These are phyloP conservation scores for Penicillium robsamsonii DNA, from an alignment of 495 filamentous ascomycete genomes.

Conservation along the genomic window DNA sequence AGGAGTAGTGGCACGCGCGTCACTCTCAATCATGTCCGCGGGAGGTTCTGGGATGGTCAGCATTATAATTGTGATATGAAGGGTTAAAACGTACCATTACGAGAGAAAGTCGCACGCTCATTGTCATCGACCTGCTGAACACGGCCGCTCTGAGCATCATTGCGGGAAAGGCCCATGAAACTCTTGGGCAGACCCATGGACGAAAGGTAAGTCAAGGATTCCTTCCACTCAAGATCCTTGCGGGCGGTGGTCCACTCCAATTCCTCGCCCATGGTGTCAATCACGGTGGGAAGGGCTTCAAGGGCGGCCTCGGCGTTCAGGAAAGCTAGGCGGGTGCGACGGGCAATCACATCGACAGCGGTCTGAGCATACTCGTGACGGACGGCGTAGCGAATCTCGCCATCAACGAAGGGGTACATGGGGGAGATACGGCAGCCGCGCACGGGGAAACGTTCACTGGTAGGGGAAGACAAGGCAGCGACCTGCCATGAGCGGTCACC, in stretches of 20 bases:
- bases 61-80: neutral
- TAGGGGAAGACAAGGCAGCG: slow-evolving; percentile 77
- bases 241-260: slow-evolving; percentile 74
- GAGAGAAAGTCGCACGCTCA: slow-evolving; percentile 70
- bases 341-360: slow-evolving; percentile 84
- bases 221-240: slow-evolving; percentile 82
- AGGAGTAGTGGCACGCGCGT: slow-evolving; percentile 24
- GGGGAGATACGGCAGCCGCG: slow-evolving; percentile 76
- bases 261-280: slow-evolving; percentile 92
- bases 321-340: slow-evolving; percentile 86
- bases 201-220: slow-evolving; percentile 71
- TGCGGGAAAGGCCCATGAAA: slow-evolving; percentile 66
- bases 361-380: slow-evolving; percentile 93
- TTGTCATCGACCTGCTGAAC: slow-evolving; percentile 66
- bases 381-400: slow-evolving; percentile 88
- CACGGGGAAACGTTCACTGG: slow-evolving; percentile 80
- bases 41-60: slow-evolving; percentile 53
- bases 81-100: slow-evolving; percentile 55
- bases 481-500: slow-evolving; percentile 97
- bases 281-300: slow-evolving; percentile 82
- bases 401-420: slow-evolving; percentile 95
- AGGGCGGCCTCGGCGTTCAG: slow-evolving; percentile 93
- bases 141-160: slow-evolving; percentile 76
- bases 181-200: slow-evolving; percentile 85
- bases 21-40: slow-evolving; percentile 53